phyloP scores from a whole-genome alignment of 179 eudicot genomes.

The Nepenthes alata region DNA sequence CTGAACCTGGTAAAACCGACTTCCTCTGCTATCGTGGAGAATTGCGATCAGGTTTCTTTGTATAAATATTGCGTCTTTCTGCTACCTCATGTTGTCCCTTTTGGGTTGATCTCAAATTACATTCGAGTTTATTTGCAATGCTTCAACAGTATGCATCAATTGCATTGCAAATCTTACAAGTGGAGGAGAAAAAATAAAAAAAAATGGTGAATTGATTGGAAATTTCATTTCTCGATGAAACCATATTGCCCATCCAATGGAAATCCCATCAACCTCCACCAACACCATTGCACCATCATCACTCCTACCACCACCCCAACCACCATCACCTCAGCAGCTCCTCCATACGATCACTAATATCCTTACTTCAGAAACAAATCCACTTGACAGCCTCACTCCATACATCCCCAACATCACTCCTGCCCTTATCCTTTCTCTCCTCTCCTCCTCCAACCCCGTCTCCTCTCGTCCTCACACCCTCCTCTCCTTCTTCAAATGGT shows the following conservation, averaged over 20 bases:
- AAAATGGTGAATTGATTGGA: too few species aligned
- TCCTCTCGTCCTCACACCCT: constrained; percentile 23
- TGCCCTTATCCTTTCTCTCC: constrained; percentile 29
- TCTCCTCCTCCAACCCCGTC: constrained; percentile 29
- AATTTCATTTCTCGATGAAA: not conserved
- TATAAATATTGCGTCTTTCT: too few species aligned
- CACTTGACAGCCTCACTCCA: constrained; percentile 14
- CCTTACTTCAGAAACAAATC: not conserved
- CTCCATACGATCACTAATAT: not conserved
- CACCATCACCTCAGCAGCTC: not conserved
- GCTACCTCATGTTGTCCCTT: too few species aligned
- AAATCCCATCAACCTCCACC: constrained; percentile 1
- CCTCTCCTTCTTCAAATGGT: constrained; percentile 27
- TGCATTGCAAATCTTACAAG: too few species aligned
- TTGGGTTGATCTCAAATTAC: too few species aligned
- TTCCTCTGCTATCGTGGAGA: too few species aligned
- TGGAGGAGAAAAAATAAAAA: too few species aligned
- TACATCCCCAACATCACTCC: constrained; percentile 35
- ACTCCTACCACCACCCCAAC: not conserved
- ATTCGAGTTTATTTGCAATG: too few species aligned
- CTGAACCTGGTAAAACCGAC: too few species aligned
- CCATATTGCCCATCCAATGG: not conserved
- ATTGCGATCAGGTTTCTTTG: too few species aligned
- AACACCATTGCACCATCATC: too few species aligned
- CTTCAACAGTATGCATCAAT: too few species aligned